Evolutionary conservation across 768 basidiomycete species (phyloP), one percentile per base, ranked within the genome.

Genomic region (Xerocomellus chrysenteron): DNA sequence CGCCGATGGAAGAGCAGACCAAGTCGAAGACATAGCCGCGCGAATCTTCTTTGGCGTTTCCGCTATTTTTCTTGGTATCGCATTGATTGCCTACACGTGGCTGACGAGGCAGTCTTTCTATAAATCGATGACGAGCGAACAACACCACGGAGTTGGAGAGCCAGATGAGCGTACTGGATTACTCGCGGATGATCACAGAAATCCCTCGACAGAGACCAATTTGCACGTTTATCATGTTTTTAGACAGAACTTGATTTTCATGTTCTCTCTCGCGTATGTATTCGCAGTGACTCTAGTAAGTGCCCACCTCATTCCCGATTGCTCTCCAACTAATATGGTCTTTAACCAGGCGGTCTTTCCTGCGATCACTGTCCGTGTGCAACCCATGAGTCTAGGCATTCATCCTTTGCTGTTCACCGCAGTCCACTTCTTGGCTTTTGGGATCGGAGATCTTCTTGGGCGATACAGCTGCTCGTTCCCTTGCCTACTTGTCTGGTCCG

Each of bases 381-480:
- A 73, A 37, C 82, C 94, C 3, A 83, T 82, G 14, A 86, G 86
- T 58, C 79, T 82, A 3, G 67, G 70, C 26, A 82, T 80, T 39
- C 90, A 94, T 61, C 91, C 92, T 0, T 76, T 94, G n/a, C 77
- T 96, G 28, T 97, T 97, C 75, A 86, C 75, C 56, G 80, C 88
- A 4, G 57, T 87, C 33, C 90, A 92, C 66, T 92, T 94, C 75
- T 75, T 92, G 35, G 77, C 86, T 21, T 90, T 87, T 74, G 91
- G 87, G 65, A 42, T 78, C 17, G 88, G 89, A 16, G 91, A 92
- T 68, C 82, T 91, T 56, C 42, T 78, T 3, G 90, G 90, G 19
- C 84, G 89, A 55, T 84, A 82, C 61, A 62, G 82, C 58, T 91
- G 88, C 68, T 81, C 87, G 5, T 78, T 85, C 63, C 86, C 87